Evolutionary conservation across 768 basidiomycete species (phyloP).

Genomic region (Crassisporium funariophilum): DNA sequence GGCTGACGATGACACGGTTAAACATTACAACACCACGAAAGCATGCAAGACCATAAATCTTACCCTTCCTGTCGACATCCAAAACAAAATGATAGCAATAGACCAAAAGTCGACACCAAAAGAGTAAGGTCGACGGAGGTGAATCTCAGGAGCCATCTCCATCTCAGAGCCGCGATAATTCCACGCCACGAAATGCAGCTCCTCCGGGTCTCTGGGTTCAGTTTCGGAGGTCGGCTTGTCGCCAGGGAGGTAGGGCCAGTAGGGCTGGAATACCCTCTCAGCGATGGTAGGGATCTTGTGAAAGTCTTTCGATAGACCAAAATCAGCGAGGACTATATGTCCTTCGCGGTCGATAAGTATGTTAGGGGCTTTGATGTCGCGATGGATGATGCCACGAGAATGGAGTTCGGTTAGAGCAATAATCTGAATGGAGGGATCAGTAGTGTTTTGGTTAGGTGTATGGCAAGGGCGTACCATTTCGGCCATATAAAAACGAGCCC

Average conservation of each 20-base stretch:
- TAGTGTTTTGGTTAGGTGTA: neutral
- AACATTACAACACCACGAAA: neutral
- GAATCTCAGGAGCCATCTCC: constrained; percentile 36
- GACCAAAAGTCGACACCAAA: constrained; percentile 73
- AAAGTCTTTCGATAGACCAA: constrained; percentile 34
- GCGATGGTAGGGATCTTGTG: constrained; percentile 21
- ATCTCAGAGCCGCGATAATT: constrained; percentile 31
- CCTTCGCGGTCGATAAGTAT: constrained; percentile 32
- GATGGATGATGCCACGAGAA: constrained; percentile 33
- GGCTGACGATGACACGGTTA: constrained; percentile 14
- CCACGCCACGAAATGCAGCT: constrained; percentile 27
- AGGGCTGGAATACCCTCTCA: constrained; percentile 33
- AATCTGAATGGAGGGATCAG: constrained; percentile 19
- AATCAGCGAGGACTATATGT: constrained; percentile 35
- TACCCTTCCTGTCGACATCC: constrained; percentile 63
- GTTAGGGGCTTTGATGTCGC: constrained; percentile 37
- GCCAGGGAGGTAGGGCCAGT: constrained; percentile 30
- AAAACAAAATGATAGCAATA: constrained; percentile 71
- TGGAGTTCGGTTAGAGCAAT: constrained; percentile 34
- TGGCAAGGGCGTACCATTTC: constrained; percentile 30
- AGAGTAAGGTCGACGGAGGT: constrained; percentile 24
- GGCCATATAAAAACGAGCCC: constrained; percentile 35
- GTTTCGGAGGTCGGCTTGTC: constrained; percentile 22
- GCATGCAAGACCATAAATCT: neutral
- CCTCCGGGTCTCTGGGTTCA: constrained; percentile 21